Conservation (phyloP, 225 moss, liverwort and hornwort species). For the Pseudoscleropodium purum region DNA sequence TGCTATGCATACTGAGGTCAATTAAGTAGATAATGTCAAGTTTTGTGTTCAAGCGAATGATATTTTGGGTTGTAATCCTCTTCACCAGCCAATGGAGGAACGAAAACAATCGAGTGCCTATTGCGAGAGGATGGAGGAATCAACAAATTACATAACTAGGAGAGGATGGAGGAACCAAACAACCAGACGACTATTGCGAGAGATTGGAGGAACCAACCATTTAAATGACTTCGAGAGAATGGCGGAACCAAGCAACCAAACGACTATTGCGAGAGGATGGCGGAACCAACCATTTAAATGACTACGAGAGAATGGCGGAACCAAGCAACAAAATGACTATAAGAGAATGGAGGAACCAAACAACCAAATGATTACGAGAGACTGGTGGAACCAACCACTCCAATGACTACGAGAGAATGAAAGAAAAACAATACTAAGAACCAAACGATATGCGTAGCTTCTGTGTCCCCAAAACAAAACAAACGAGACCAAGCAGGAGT, state of each 20-base stretch:
- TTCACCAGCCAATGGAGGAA: background rate
- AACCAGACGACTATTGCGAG: accelerated
- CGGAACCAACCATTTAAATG: background rate
- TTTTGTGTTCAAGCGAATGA: background rate
- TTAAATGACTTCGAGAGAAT: too few species aligned
- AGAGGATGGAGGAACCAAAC: background rate
- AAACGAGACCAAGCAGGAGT: too few species aligned
- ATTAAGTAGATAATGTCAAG: background rate
- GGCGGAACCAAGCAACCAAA: background rate
- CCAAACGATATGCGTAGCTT: background rate
- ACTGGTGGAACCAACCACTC: background rate
- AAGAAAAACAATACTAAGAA: too few species aligned
- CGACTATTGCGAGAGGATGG: too few species aligned
- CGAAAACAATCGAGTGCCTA: background rate
- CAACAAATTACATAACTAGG: background rate
- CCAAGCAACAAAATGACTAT: background rate
- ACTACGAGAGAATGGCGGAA: background rate
- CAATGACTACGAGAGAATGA: too few species aligned
- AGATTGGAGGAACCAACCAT: background rate
- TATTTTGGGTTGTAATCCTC: background rate
- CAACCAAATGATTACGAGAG: background rate
- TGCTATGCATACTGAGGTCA: background rate
- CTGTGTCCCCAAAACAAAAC: background rate
- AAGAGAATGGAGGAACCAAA: background rate
- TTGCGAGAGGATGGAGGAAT: background rate